Percentiles rank a stretch among this genome's conserved stretches.
Conservation (phyloP, 345 rosid genomes). For the Kandelia obovata region DNA sequence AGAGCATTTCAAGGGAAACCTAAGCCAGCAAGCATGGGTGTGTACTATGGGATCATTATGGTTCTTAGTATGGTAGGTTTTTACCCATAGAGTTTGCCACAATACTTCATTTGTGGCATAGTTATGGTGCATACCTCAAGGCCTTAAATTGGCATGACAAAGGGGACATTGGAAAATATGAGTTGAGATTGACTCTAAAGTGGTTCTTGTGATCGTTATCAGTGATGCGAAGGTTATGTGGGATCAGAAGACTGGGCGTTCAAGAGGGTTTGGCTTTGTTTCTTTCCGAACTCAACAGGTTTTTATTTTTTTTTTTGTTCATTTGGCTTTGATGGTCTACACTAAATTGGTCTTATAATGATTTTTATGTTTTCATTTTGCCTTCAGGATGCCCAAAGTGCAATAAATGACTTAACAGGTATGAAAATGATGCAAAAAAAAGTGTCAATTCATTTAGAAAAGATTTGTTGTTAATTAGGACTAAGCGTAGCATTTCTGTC, state of each 20-base stretch:
- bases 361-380: conserved; percentile 3
- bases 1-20: no score
- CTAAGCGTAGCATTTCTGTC: no score
- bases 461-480: no score
- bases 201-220: conserved; percentile 6
- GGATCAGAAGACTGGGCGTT: conserved; percentile 99
- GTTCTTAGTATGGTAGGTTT: no score
- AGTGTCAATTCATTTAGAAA: not conserved
- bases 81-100: no score
- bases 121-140: no score
- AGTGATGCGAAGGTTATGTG: conserved; percentile 69
- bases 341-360: not conserved
- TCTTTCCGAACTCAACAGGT: conserved; percentile 96
- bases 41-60: no score
- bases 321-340: not conserved
- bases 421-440: conserved; percentile 18
- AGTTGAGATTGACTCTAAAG: no score
- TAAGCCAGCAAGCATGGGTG: no score
- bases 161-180: no score
- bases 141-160: no score
- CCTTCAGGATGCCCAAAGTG: conserved; percentile 92
- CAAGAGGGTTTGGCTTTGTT: conserved; percentile 98
- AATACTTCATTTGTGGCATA: no score
- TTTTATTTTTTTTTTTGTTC: not conserved
- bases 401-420: conserved; percentile 93